Base-by-base conservation (phyloP, 2,329 filamentous ascomycete species). In the Botrytis porri region DNA sequence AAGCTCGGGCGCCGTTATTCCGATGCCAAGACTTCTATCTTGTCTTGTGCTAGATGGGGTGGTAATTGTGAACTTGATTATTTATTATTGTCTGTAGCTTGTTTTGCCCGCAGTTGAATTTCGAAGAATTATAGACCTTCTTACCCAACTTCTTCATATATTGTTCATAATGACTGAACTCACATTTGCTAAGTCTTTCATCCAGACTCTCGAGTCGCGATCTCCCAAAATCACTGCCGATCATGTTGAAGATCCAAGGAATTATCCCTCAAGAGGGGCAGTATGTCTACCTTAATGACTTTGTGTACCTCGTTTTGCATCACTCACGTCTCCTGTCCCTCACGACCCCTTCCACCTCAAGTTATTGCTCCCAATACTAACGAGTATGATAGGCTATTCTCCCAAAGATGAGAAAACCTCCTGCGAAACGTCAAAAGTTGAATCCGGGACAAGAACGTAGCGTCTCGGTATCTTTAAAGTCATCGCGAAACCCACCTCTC, bases 221-320 rank as follows among this genome's bases (percentile, higher is more conserved):
- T 92, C 94, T 12, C 83, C 90, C 78, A 97, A 95, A 85, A 88
- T 98, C 76, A 90, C 92, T n/a, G 86, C 93, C 76, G 94, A 98
- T 82, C 92, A 98, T 89, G 90, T 97, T 82, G 93, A 95, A 83
- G 93, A 98, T 80, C 90, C 93, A 67, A 90, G 90, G 79, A 89
- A 87, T 77, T 95, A 95, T 81, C 92, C 93, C 37, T 85, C 92
- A 39, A 89, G 92, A 75, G 87, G 90, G 76, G 92, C 94, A 25
- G 95, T 98, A 88, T 43, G 90, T 82, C 41, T 29, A 29, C 57
- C 29, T n/a, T 4, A 22, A 12, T 41, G 29, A 29, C 51, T 54
- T 29, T 57, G 51, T 57, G 14, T 57, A 29, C 51, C 35, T 62
- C 3, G 22, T 39, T 62, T 41, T n/a, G 35, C 25, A 9, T 18